Evolutionary conservation across 345 rosid species (phyloP).

Genomic region (Eucalyptus erythrocorys): DNA sequence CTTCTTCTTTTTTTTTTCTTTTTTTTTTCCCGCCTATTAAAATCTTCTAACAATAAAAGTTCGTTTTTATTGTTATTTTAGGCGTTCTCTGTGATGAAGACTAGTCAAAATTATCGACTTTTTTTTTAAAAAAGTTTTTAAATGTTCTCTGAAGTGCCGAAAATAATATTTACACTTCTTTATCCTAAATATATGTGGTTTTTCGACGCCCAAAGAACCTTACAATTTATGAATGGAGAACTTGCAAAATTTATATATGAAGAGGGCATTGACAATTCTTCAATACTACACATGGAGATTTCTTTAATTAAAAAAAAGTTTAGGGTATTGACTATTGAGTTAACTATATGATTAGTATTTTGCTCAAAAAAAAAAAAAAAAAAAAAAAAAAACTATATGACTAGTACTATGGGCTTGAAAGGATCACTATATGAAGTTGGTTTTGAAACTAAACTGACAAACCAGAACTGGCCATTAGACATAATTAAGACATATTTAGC

Average conservation of each 20-base stretch:
- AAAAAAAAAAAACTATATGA: too few relatives aligned
- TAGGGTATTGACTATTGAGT: neutral
- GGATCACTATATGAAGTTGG: neutral
- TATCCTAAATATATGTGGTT: neutral
- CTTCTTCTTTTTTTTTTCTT: neutral
- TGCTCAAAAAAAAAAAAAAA: too few relatives aligned
- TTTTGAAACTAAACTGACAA: neutral
- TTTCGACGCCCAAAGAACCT: neutral
- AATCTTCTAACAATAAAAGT: neutral
- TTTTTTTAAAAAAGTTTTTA: neutral
- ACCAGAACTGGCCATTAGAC: fast-evolving
- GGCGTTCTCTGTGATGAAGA: neutral
- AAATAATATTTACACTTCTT: neutral
- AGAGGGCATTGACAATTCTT: neutral
- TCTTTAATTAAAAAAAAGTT: neutral
- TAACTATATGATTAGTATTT: neutral
- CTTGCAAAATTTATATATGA: neutral
- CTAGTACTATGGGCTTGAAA: neutral
- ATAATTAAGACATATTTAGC: neutral
- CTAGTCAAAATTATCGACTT: neutral
- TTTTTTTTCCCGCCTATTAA: neutral
- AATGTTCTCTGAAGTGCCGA: neutral
- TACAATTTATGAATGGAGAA: neutral
- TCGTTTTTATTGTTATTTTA: neutral
- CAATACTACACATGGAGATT: neutral